Evolutionary conservation across 2,329 filamentous ascomycete genomes (phyloP), one percentile per base, ranked within the genome.

Genomic region (Chaetomiaceae sp.): DNA sequence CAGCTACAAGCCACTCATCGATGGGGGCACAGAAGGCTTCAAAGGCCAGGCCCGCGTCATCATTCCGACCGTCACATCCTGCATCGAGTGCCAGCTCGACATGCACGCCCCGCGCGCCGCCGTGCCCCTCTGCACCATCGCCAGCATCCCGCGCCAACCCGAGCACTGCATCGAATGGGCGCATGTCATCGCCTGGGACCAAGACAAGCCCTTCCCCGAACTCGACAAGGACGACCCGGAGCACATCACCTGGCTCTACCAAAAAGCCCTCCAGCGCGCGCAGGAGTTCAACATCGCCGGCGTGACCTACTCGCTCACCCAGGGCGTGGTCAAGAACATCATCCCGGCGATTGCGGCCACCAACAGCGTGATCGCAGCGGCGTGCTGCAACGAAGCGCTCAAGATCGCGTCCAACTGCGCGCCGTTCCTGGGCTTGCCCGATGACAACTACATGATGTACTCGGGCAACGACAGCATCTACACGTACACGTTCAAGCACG

Each of bases 111-210:
- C 94, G n/a, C 83, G 92, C 48, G 89, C 90, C n/a, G 90, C 94
- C 13, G 92, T 99, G 0, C 94, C 94, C 1, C 85, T 99, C 25
- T 99, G 94, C 70, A 99, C 94, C 3, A 85, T 99, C 53, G 94
- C 94, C 14, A 95, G 90, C 16, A 97, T 99, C 61, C 94, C 94
- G 9, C 87, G 94, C 13, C 94, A 99, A 67, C 94, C 94, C 1
- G 91, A 97, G 69, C 94, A 99, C 73, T 99, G 94, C 69, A 89
- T 99, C 65, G 94, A 99, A 73, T 99, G 94, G 94, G 95, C 94
- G 0, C 92, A 97, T 68, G 87, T 97, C 65, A 96, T 99, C 58
- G 94, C 94, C 36, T 99, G 94, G 94, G 90, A 96, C 57, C 81
- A 87, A 61, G 84, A 90, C 65, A 86, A 87, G 67, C 87, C 87